Conservation (phyloP, 2,329 filamentous ascomycete species). For the Myriangium duriaei region DNA sequence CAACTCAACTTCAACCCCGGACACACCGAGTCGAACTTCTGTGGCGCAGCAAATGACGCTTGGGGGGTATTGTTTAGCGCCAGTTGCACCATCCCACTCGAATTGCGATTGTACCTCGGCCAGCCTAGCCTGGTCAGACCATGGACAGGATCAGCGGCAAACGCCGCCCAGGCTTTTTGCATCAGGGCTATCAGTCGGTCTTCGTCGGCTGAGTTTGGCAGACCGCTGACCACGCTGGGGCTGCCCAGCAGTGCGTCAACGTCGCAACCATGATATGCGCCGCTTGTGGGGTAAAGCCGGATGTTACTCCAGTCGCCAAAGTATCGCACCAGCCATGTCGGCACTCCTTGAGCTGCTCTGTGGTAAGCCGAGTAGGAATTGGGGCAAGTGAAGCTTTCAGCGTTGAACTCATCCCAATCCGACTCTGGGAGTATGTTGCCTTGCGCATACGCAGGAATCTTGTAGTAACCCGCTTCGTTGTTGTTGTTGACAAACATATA, state of each 20-base stretch:
- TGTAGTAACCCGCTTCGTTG: slow-evolving; percentile 38
- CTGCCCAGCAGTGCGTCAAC: slow-evolving; percentile 23
- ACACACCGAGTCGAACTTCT: slow-evolving; percentile 6
- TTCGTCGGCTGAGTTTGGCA: slow-evolving; percentile 13
- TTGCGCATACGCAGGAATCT: slow-evolving; percentile 27
- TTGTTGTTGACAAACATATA: slow-evolving; percentile 33
- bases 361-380: slow-evolving; percentile 28
- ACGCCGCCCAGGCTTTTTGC: slow-evolving; percentile 21
- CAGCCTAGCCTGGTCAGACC: slow-evolving; percentile 25
- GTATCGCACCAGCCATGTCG: slow-evolving; percentile 37
- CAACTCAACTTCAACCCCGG: slow-evolving; percentile 1
- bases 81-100: slow-evolving; percentile 1
- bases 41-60: slow-evolving; percentile 2
- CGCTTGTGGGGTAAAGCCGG: slow-evolving; percentile 32
- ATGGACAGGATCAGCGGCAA: slow-evolving; percentile 21
- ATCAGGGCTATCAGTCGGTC: slow-evolving; percentile 15
- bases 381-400: slow-evolving; percentile 25
- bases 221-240: slow-evolving; percentile 18
- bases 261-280: slow-evolving; percentile 35
- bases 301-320: slow-evolving; percentile 39
- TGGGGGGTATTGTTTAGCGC: slow-evolving; percentile 1
- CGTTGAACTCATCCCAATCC: slow-evolving; percentile 18
- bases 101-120: slow-evolving; percentile 22
- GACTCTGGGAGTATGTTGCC: slow-evolving; percentile 28
- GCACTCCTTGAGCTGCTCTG: slow-evolving; percentile 24